Base-by-base conservation (phyloP, 2,329 filamentous ascomycete species). In the Aspergillus costaricaensis region DNA sequence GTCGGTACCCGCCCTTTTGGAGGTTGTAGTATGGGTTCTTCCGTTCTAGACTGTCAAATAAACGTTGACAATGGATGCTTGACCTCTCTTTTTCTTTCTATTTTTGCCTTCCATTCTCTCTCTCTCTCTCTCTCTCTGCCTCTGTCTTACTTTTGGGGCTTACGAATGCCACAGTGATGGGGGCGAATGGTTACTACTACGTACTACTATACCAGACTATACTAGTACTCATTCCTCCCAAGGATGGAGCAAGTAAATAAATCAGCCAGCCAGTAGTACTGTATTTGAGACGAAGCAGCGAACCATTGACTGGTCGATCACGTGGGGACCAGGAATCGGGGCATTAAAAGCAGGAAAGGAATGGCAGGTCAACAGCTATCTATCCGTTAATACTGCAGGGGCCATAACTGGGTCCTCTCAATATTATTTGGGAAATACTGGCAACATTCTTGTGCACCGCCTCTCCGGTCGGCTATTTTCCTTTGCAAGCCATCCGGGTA, bases 401-500 rank as follows among this genome's bases (percentile, higher is more conserved):
- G 47, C 47, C 25, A 50, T 4, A 9, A 17, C 23, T 50, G 23
- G 47, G 25, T 50, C 27, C 41, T 44, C 41, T 44, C 41, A 50
- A 27, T 50, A 49, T n/a, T 49, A 49, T 14, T 49, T 44, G 41
- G 41, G 19, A 44, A 50, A 50, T 30, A 30, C 47, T 50, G 25
- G 25, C 23, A 50, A 19, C 47, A 50, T 50, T 50, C 47, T 50
- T 50, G 23, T 17, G 47, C 47, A 27, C 47, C 47, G 47, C 47
- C 47, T 50, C 25, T 32, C 47, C 47, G 15, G 23, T 32, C 47
- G 44, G 44, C 44, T 49, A 25, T 49, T 30, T 36, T 36, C 32
- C 32, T 14, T 17, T 50, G 14, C 47, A 50, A 49, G 47, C 47
- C 30, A 36, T 50, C 47, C 15, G 7, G 47, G 25, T 30, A 36